Evolutionary conservation across 306 rosid species (phyloP).

Genomic region (Comarum palustre): DNA sequence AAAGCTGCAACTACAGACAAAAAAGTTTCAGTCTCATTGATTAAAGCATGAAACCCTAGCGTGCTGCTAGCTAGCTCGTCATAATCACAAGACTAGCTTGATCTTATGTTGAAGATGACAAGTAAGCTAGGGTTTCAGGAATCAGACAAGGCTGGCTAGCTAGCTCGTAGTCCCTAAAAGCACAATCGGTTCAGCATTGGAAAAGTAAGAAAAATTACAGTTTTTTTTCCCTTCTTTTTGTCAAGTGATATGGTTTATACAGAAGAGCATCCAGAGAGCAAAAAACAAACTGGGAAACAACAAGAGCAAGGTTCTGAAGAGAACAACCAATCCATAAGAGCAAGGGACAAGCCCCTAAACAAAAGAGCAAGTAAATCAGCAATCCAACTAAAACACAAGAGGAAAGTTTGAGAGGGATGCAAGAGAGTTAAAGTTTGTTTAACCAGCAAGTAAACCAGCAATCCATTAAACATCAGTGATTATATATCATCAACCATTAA

Average conservation of each 20-base stretch:
- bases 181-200: not conserved
- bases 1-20: slow-evolving; percentile 27
- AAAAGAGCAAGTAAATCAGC: not conserved
- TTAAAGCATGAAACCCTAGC: slow-evolving; percentile 46
- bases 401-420: not conserved
- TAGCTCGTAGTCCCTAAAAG: not conserved
- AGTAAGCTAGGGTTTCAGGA: slow-evolving; percentile 32
- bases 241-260: not conserved
- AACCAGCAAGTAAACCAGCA: too few species aligned
- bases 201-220: not conserved
- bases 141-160: not conserved
- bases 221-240: not conserved
- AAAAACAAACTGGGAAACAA: not conserved
- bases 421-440: not conserved
- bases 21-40: slow-evolving; percentile 44
- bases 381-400: not conserved
- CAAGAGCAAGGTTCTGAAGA: not conserved
- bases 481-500: not conserved
- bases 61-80: not conserved
- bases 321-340: not conserved
- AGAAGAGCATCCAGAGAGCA: not conserved
- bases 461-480: not conserved
- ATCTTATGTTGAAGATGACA: not conserved
- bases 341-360: not conserved
- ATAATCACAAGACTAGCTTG: slow-evolving; percentile 23